Conservation (phyloP, 345 rosid species). For the Cardiospermum halicacabum region DNA sequence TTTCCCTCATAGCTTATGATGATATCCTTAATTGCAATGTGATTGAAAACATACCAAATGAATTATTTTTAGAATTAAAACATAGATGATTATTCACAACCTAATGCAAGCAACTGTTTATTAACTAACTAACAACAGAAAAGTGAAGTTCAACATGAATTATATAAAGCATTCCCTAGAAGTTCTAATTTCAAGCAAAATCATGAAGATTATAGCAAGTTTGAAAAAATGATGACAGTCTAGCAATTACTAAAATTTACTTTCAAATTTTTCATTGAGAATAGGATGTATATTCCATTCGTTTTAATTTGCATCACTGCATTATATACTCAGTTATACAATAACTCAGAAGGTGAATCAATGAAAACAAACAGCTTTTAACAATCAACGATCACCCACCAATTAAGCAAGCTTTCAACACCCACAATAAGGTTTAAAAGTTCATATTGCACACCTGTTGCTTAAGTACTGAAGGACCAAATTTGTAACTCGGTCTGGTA, state of each 20-base stretch:
- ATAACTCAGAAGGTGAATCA: background rate
- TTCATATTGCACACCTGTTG: conserved; percentile 58
- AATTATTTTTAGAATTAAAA: background rate
- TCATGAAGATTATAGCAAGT: too few relatives aligned
- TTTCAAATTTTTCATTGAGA: background rate
- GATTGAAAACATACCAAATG: background rate
- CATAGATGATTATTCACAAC: background rate
- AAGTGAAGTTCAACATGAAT: background rate
- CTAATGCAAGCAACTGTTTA: background rate
- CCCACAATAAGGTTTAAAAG: background rate
- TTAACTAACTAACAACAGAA: background rate
- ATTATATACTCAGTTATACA: background rate
- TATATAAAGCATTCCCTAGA: background rate
- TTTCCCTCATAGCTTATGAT: background rate
- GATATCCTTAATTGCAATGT: background rate
- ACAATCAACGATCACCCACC: background rate
- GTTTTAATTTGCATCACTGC: background rate
- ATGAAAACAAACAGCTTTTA: background rate
- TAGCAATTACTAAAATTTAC: background rate
- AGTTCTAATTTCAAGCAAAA: background rate
- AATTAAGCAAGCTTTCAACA: background rate
- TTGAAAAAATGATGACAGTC: background rate
- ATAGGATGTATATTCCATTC: background rate
- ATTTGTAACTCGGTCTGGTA: conserved; percentile 95
- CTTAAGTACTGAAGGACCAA: conserved; percentile 91